phyloP scores from a whole-genome alignment of 1,284 basidiomycete genomes.

The Ustilago sp. region DNA sequence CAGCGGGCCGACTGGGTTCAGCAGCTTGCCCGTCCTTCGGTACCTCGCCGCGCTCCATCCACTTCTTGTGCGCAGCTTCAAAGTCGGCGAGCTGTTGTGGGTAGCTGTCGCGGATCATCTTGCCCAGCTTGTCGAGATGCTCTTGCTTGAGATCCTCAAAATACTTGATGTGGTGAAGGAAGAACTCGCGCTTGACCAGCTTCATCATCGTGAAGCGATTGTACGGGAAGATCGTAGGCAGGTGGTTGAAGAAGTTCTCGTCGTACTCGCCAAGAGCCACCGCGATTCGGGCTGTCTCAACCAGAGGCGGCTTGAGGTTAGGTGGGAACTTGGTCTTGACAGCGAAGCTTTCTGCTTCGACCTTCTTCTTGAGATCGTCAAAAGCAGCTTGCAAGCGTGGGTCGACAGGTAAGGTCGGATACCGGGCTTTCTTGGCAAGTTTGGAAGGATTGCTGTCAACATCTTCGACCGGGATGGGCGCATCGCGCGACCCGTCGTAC shows the following conservation, averaged over 20 bases:
- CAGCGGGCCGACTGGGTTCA: slow-evolving; percentile 2
- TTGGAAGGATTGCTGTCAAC: slow-evolving; percentile 72
- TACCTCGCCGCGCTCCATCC: slow-evolving; percentile 48
- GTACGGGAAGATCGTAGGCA: slow-evolving; percentile 89
- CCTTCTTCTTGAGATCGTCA: slow-evolving; percentile 76
- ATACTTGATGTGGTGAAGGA: slow-evolving; percentile 60
- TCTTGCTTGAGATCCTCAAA: slow-evolving; percentile 62
- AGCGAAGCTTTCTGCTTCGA: slow-evolving; percentile 70
- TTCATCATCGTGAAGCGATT: slow-evolving; percentile 79
- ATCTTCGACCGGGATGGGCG: slow-evolving; percentile 74
- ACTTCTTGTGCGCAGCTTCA: slow-evolving; percentile 50
- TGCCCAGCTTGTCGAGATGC: slow-evolving; percentile 53
- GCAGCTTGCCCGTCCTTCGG: slow-evolving; percentile 37
- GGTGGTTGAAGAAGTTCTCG: slow-evolving; percentile 87
- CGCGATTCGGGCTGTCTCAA: slow-evolving; percentile 80
- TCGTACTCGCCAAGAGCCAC: slow-evolving; percentile 87
- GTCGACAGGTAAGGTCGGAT: slow-evolving; percentile 72
- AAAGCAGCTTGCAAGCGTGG: slow-evolving; percentile 77
- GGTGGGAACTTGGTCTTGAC: slow-evolving; percentile 88
- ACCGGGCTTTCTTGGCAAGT: slow-evolving; percentile 53
- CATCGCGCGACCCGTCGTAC: slow-evolving; percentile 73
- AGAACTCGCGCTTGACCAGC: slow-evolving; percentile 66
- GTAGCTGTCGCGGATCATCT: slow-evolving; percentile 52
- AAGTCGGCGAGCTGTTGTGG: slow-evolving; percentile 58
- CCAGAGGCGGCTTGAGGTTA: slow-evolving; percentile 79